Percentiles rank a stretch among this genome's conserved stretches.
These are phyloP conservation scores for Tieghemostelium lacteum DNA, from an alignment of 78 protist species.

Conservation along the genomic window DNA sequence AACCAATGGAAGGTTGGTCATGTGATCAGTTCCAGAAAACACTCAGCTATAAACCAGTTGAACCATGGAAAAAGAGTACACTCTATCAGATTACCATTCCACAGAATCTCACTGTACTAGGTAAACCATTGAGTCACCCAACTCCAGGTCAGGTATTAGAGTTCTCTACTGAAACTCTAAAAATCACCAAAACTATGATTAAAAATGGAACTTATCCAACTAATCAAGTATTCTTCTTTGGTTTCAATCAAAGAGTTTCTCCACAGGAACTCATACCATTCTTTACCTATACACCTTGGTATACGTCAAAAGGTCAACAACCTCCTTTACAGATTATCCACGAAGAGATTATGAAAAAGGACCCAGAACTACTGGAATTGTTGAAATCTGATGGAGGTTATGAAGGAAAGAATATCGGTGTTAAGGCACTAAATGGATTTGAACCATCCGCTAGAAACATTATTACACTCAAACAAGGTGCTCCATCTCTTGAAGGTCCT, in stretches of 20 bases:
- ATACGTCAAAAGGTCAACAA: background rate
- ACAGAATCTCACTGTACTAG: background rate
- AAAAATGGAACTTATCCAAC: constrained; percentile 6
- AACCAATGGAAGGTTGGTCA: constrained; percentile 51
- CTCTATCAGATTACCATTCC: constrained; percentile 36
- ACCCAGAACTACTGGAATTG: constrained; percentile 18
- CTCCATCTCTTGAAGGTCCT: constrained; percentile 40
- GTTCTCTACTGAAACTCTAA: constrained; percentile 16
- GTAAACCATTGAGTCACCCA: background rate
- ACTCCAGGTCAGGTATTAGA: constrained; percentile 19
- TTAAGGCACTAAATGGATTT: constrained; percentile 54
- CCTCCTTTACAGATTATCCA: background rate
- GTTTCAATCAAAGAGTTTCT: constrained; percentile 40
- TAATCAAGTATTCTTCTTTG: constrained; percentile 39
- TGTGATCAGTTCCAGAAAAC: background rate
- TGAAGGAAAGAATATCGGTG: constrained; percentile 61
- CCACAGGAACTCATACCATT: constrained; percentile 25
- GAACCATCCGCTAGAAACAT: background rate
- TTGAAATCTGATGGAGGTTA: background rate
- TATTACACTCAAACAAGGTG: constrained; percentile 25
- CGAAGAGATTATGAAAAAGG: constrained; percentile 65
- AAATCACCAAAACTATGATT: background rate
- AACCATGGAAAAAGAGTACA: constrained; percentile 56
- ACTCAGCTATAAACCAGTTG: constrained; percentile 31
- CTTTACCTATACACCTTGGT: background rate